A percentile compares a stretch with the other conserved stretches of the same genome.
These are phyloP conservation scores for Cicer pinnatifidum DNA, from an alignment of 306 rosid species.

Conservation along the genomic window DNA sequence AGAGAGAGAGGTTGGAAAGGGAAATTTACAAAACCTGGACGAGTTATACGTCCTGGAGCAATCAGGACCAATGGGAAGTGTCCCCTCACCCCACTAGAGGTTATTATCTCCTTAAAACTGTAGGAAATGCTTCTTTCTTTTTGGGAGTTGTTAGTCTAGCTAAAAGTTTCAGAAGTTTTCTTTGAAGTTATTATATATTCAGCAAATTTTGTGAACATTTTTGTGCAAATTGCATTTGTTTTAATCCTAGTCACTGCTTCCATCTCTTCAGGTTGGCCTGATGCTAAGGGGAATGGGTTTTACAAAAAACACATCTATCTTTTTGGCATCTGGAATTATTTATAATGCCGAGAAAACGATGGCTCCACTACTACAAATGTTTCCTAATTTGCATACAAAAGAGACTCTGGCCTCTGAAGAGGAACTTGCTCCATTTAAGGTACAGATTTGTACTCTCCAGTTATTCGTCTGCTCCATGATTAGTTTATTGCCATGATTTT, in stretches of 20 bases:
- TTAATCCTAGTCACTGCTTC: conserved; percentile 34
- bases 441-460: conserved; percentile 38
- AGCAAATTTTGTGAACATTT: background rate
- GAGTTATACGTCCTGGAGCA: conserved; percentile 96
- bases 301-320: conserved; percentile 77
- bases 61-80: conserved; percentile 94
- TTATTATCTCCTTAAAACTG: conserved; percentile 46
- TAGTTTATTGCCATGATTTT: conserved; percentile 44
- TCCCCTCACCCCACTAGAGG: conserved; percentile 98
- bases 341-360: conserved; percentile 79
- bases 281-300: conserved; percentile 99
- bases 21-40: conserved; percentile 92
- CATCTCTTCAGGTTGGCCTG: conserved; percentile 78
- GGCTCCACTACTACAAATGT: conserved; percentile 90
- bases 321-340: conserved; percentile 91
- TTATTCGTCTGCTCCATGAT: conserved; percentile 28
- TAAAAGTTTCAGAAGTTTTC: conserved; percentile 26
- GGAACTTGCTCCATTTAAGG: conserved; percentile 86
- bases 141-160: conserved; percentile 37
- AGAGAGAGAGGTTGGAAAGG: conserved; percentile 99
- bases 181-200: background rate
- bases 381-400: conserved; percentile 87
- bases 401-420: conserved; percentile 80
- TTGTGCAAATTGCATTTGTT: background rate
- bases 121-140: conserved; percentile 6